Evolutionary conservation across 2,329 filamentous ascomycete species (phyloP), one percentile per base, ranked within the genome.

Genomic region (Alternaria solani): DNA sequence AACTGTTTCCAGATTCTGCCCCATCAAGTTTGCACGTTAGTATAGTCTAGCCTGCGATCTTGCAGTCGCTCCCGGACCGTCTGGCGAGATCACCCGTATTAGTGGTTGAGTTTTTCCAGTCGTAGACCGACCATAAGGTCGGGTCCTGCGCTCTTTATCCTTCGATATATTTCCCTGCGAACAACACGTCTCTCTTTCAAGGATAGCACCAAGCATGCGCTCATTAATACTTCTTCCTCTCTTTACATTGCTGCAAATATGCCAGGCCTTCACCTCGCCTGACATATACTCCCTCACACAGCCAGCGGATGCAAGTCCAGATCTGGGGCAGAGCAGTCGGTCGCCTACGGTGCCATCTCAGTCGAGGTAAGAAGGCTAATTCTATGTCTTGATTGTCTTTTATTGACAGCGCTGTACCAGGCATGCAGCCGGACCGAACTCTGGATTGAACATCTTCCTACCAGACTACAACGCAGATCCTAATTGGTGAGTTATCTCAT

Each of bases 181-280:
- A 41, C 7, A 7, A 0, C 23, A 14, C 39, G 20, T 34, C 23
- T 51, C 18, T 28, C 12, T 6, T 12, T 28, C 18, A 20, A 26
- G 32, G 43, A 32, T 6, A 38, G 39, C 52, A 34, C 51, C 38
- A 41, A 60, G 20, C 26, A 60, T 60, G 57, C 57, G 41, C 18
- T 39, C 53, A 12, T 57, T 57, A 4, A 51, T 60, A 36, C 39
- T 60, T 23, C 34, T 60, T 8, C 39, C 41, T 11, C 12, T 60
- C 7, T 52, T 60, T 30, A 39, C 20, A 23, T 4, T 60, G 23
- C 28, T 51, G 18, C 57, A 60, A n/a, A 26, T 30, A 60, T 60
- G 57, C 36, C 46, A 47, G 28, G 57, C 46, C n/a, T 57, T 60
- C 26, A n/a, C 18, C n/a, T 46, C 57, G 41, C 57, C 57, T 41